phyloP scores from a whole-genome alignment of 2,329 filamentous ascomycete genomes.

The Onygenales sp. region DNA sequence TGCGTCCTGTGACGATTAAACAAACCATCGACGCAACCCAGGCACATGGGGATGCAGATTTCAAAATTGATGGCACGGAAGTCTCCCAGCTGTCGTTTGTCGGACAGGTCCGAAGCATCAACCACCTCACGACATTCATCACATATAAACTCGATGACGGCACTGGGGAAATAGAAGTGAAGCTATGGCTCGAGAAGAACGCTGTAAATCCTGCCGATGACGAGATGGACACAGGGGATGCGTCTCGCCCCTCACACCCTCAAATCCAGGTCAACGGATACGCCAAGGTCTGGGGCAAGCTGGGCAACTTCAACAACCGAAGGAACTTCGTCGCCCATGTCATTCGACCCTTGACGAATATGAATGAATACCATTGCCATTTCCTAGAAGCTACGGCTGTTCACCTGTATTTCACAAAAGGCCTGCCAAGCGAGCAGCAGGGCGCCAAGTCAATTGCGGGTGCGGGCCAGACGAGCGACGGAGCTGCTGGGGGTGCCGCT shows the following conservation, averaged over 20 bases:
- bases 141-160: conserved; percentile 93
- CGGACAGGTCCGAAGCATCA: conserved; percentile 81
- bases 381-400: conserved; percentile 81
- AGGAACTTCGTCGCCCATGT: conserved; percentile 70
- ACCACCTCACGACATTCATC: conserved; percentile 78
- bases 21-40: conserved; percentile 79
- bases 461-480: conserved; percentile 26
- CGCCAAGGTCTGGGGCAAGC: conserved; percentile 73
- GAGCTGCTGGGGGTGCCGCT: conserved; percentile 18
- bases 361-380: conserved; percentile 91
- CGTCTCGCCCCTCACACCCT: conserved; percentile 38
- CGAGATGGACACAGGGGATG: conserved; percentile 34
- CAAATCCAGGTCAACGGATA: conserved; percentile 65
- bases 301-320: conserved; percentile 79
- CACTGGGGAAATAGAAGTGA: conserved; percentile 78
- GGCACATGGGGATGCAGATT: conserved; percentile 63
- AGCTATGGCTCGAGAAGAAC: conserved; percentile 37
- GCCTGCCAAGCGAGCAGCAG: conserved; percentile 44
- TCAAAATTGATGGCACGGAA: conserved; percentile 70
- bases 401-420: conserved; percentile 73
- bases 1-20: conserved; percentile 91
- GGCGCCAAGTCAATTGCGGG: conserved; percentile 31
- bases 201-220: conserved; percentile 35
- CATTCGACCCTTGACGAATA: conserved; percentile 69
- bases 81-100: conserved; percentile 74